Conservation (phyloP, 352 stramenopile genomes). For the Phytopythium mirpurense region DNA sequence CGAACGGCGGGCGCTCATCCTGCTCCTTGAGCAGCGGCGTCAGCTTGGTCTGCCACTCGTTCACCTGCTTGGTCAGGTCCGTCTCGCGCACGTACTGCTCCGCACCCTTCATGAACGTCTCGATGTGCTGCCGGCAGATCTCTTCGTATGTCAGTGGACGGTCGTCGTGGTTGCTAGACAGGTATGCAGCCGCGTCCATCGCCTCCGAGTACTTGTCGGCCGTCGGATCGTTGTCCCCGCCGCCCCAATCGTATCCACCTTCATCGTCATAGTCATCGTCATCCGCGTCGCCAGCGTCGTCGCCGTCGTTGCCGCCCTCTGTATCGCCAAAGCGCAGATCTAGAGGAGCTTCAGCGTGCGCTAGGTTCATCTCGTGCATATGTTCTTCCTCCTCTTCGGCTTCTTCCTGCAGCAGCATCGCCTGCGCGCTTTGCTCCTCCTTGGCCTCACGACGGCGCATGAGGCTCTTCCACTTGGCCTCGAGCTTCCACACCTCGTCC, state of each 20-base stretch:
- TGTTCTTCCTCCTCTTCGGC: slow-evolving; percentile 60
- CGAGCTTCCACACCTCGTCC: slow-evolving; percentile 51
- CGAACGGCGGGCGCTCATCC: slow-evolving; percentile 55
- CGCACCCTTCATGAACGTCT: slow-evolving; percentile 75
- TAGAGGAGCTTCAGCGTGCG: slow-evolving; percentile 25
- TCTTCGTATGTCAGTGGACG: slow-evolving; percentile 56
- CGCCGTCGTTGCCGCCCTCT: slow-evolving; percentile 15
- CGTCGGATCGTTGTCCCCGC: slow-evolving; percentile 25
- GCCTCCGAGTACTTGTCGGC: slow-evolving; percentile 9
- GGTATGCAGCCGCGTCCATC: neutral
- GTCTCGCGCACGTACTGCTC: slow-evolving; percentile 78
- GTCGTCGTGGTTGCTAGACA: slow-evolving; percentile 7
- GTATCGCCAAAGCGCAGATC: slow-evolving; percentile 30
- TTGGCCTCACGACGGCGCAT: slow-evolving; percentile 41
- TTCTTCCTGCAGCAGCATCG: slow-evolving; percentile 62
- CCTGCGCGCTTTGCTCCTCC: slow-evolving; percentile 53
- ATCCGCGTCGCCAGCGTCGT: slow-evolving; percentile 16
- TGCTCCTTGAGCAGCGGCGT: slow-evolving; percentile 69
- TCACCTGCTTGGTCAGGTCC: slow-evolving; percentile 61
- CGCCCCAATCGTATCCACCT: slow-evolving; percentile 18
- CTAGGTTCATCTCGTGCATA: slow-evolving; percentile 37
- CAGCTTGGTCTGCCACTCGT: slow-evolving; percentile 73
- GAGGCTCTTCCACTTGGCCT: slow-evolving; percentile 62
- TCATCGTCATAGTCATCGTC: slow-evolving; percentile 35
- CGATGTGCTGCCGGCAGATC: slow-evolving; percentile 70